A percentile compares a stretch with the other conserved stretches of the same genome.
Conservation (phyloP, 495 filamentous ascomycete genomes). For the Penicillium lividum region DNA sequence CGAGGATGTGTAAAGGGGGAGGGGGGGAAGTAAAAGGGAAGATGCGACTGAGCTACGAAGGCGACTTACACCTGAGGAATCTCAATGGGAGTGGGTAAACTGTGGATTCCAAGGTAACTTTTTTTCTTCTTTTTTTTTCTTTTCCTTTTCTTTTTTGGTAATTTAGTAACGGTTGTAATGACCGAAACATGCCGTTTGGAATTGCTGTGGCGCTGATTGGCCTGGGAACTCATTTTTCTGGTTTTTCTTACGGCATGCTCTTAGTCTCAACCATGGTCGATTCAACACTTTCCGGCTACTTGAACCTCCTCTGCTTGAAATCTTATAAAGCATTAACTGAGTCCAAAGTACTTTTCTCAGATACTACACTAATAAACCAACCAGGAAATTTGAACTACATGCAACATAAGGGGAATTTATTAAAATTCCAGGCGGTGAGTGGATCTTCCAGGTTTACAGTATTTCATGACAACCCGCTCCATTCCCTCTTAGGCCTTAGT, state of each 20-base stretch:
- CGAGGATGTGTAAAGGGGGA: conserved; percentile 13
- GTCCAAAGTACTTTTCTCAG: neutral
- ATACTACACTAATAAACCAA: neutral
- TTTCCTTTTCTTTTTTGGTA: conserved; percentile 4
- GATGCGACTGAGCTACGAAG: conserved; percentile 27
- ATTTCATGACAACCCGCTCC: conserved; percentile 14
- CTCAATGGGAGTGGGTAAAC: conserved; percentile 13
- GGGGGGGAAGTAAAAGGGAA: conserved; percentile 11
- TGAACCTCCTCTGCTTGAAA: neutral
- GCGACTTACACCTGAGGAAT: conserved; percentile 33
- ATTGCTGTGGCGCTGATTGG: conserved; percentile 12
- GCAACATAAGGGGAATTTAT: conserved; percentile 6
- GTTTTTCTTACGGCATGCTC: conserved; percentile 16
- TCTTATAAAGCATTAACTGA: neutral
- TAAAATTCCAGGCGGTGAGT: conserved; percentile 24
- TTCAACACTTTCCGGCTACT: conserved; percentile 7
- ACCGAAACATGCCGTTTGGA: conserved; percentile 1
- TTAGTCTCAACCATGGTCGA: neutral
- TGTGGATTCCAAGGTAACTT: conserved; percentile 13
- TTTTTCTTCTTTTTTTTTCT: conserved; percentile 8
- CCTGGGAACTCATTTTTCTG: conserved; percentile 2
- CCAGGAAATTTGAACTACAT: neutral
- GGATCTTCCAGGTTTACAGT: conserved; percentile 2
- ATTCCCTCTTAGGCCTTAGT: conserved; percentile 29
- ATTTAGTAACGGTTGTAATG: neutral